Conservation (phyloP, 1,284 basidiomycete species). For the Trametes sp. region DNA sequence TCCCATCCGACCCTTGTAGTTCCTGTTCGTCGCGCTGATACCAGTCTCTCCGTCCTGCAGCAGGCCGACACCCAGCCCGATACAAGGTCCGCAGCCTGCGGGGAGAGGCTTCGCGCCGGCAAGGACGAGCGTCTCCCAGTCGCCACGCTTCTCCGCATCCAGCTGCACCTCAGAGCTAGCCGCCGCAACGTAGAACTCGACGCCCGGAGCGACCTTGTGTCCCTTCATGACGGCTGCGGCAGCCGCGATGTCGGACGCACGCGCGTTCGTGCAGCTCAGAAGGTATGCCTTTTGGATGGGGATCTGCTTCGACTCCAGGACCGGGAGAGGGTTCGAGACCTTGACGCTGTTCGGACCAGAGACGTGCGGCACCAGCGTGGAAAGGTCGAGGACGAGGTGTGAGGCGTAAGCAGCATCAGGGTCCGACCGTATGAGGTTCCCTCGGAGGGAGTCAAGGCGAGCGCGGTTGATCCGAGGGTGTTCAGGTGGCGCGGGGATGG, state of each 20-base stretch:
- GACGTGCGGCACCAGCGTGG: constrained; percentile 93
- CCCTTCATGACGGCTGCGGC: constrained; percentile 91
- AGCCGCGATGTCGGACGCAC: constrained; percentile 92
- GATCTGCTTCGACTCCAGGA: constrained; percentile 78
- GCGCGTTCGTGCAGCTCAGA: constrained; percentile 98
- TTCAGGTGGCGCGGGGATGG: constrained; percentile 73
- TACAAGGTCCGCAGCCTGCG: constrained; percentile 97
- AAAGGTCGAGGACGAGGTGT: constrained; percentile 92
- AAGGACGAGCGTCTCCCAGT: constrained; percentile 88
- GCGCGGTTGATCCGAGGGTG: constrained; percentile 89
- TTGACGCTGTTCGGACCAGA: constrained; percentile 99
- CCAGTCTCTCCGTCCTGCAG: constrained; percentile 95
- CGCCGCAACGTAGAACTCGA: constrained; percentile 98
- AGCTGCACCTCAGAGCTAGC: constrained; percentile 92
- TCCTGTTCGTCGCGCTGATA: constrained; percentile 98
- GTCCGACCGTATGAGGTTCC: constrained; percentile 73
- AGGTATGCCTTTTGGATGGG: constrained; percentile 98
- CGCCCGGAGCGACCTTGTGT: constrained; percentile 85
- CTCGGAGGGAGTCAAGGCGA: constrained; percentile 74
- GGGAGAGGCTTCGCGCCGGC: constrained; percentile 94
- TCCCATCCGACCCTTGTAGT: constrained; percentile 99
- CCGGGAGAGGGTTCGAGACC: constrained; percentile 89
- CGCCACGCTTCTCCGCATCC: constrained; percentile 85
- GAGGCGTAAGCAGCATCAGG: constrained; percentile 85
- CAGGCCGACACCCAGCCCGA: constrained; percentile 93